These are phyloP conservation scores for Senecio squalidus DNA, from an alignment of 140 eudicot genomes.

Conservation along the genomic window DNA sequence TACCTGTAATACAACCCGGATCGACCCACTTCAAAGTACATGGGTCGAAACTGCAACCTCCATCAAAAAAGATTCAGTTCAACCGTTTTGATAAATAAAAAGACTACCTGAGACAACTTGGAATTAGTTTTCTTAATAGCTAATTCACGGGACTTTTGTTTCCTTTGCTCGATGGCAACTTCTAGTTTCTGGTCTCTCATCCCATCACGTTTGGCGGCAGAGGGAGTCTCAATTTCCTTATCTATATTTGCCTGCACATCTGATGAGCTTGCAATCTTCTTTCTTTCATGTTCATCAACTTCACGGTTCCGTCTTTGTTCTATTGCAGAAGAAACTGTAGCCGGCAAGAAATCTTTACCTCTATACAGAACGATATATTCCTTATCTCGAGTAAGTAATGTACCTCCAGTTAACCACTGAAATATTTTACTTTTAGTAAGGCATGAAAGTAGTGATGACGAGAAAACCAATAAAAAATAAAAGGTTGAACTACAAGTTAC, in stretches of 20 bases:
- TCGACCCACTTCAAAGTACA: too few species aligned
- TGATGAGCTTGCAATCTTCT: conserved; percentile 22
- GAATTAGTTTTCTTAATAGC: conserved; percentile 43
- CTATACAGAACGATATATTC: conserved; percentile 76
- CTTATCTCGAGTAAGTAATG: conserved; percentile 70
- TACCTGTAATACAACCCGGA: too few species aligned
- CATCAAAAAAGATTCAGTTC: not conserved
- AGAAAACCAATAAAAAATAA: not conserved
- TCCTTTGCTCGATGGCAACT: conserved; percentile 42
- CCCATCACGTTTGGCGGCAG: conserved; percentile 23
- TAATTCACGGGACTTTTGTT: conserved; percentile 39
- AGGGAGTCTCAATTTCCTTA: conserved; percentile 10
- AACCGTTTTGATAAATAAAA: conserved; percentile 8
- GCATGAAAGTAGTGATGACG: conserved; percentile 1
- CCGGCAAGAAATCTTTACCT: conserved; percentile 92
- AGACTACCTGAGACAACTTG: conserved; percentile 62
- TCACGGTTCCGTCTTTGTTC: conserved; percentile 59
- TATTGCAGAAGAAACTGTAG: conserved; percentile 82
- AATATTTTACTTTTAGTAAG: conserved; percentile 17
- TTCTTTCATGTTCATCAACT: conserved; percentile 27
- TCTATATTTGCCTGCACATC: conserved; percentile 14
- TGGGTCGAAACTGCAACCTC: too few species aligned
- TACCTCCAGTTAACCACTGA: conserved; percentile 92
- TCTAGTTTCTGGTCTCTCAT: conserved; percentile 31
- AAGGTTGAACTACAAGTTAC: conserved; percentile 5